phyloP scores from a whole-genome alignment of 257 asterid genomes.

The Solanum appendiculatum region DNA sequence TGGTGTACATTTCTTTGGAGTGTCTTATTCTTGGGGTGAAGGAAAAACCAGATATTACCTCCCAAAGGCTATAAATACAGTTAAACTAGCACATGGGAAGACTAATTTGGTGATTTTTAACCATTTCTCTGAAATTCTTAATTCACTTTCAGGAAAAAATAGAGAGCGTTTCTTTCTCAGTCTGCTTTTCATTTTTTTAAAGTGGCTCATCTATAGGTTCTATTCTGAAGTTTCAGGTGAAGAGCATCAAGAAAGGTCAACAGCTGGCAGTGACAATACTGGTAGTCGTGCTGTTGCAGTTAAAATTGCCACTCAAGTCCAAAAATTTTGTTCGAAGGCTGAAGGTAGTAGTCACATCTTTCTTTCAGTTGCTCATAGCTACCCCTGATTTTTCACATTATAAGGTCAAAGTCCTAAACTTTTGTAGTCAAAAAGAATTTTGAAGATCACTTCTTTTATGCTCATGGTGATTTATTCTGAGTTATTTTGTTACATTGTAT shows the following conservation, averaged over 20 bases:
- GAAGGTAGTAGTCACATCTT: background rate
- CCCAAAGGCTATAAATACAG: background rate
- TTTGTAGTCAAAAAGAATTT: background rate
- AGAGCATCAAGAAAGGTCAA: conserved; percentile 9
- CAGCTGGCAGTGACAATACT: conserved; percentile 8
- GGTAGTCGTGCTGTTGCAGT: background rate
- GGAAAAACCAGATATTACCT: background rate
- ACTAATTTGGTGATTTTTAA: background rate
- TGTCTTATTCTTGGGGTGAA: background rate
- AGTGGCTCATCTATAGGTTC: background rate
- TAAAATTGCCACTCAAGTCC: background rate
- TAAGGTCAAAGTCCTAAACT: background rate
- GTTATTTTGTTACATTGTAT: background rate
- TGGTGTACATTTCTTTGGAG: background rate
- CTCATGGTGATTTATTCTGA: background rate
- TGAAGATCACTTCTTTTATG: background rate
- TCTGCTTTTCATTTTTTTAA: background rate
- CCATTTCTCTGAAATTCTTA: background rate
- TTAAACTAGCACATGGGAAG: background rate
- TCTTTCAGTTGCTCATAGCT: background rate
- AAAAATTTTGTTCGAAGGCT: background rate
- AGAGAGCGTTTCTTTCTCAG: background rate
- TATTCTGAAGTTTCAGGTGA: conserved; percentile 10
- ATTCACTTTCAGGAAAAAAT: background rate
- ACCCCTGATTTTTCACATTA: background rate